Conservation (phyloP, 192 early-diverging fungal species). For the Backusella mclennaniae region DNA sequence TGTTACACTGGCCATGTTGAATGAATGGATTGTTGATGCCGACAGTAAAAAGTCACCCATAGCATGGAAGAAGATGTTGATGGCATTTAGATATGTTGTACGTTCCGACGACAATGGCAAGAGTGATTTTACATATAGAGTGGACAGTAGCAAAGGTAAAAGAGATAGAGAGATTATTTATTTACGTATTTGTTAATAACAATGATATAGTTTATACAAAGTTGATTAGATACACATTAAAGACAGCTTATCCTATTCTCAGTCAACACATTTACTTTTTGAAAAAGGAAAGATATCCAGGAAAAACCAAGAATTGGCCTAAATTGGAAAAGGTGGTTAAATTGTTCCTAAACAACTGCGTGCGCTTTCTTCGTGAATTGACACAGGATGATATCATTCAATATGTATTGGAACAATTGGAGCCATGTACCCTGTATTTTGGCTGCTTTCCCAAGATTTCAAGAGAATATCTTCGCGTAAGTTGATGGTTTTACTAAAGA, state of each 20-base stretch:
- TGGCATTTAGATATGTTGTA: conserved; percentile 84
- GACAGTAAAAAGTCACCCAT: conserved; percentile 63
- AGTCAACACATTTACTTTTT: conserved; percentile 59
- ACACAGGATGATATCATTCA: conserved; percentile 78
- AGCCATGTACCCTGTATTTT: conserved; percentile 73
- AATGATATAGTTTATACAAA: conserved; percentile 66
- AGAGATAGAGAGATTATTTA: neutral
- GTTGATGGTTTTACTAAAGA: neutral
- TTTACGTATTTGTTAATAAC: too few relatives aligned
- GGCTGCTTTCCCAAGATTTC: conserved; percentile 78
- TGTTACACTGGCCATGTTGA: conserved; percentile 61
- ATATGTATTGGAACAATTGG: conserved; percentile 77
- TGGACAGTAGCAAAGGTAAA: conserved; percentile 56
- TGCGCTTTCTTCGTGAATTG: conserved; percentile 76
- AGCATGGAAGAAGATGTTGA: conserved; percentile 70
- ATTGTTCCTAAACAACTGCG: conserved; percentile 68
- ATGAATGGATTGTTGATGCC: conserved; percentile 49
- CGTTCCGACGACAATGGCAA: conserved; percentile 60
- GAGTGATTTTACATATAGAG: conserved; percentile 58
- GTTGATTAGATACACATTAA: conserved; percentile 69
- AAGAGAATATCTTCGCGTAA: conserved; percentile 75
- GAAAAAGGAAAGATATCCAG: conserved; percentile 28
- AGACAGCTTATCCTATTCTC: conserved; percentile 66
- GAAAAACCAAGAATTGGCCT: conserved; percentile 20
- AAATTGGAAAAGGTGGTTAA: conserved; percentile 69